A percentile compares a stretch with the other conserved stretches of the same genome.
Evolutionary conservation across 148 eudicot genomes (phyloP).

Genomic region (Rhododendron simsii): DNA sequence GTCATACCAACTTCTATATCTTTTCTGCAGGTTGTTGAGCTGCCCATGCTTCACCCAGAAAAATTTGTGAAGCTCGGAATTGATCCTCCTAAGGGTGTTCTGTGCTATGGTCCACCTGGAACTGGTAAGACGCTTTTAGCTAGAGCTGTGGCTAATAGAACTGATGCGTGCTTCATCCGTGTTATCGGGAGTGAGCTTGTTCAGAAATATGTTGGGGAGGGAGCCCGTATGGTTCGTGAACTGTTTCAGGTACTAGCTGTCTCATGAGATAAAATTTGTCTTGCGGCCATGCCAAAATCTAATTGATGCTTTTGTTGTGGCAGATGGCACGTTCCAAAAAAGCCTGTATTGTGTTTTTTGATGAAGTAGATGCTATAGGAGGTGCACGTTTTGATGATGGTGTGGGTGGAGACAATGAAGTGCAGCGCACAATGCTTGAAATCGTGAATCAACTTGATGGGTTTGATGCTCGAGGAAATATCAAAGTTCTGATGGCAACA

Average conservation of each 20-base stretch:
- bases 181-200: conserved; percentile 98
- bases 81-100: conserved; percentile 98
- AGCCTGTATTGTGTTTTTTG: conserved; percentile 91
- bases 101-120: conserved; percentile 99
- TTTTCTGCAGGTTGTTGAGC: conserved; percentile 78
- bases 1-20: background rate
- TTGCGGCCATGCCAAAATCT: background rate
- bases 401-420: conserved; percentile 86
- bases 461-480: conserved; percentile 91
- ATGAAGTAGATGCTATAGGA: conserved; percentile 90
- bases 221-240: conserved; percentile 98
- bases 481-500: conserved; percentile 96
- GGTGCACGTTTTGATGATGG: conserved; percentile 92
- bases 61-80: conserved; percentile 97
- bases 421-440: conserved; percentile 97
- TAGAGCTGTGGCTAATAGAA: conserved; percentile 94
- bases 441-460: conserved; percentile 99
- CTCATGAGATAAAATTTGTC: background rate
- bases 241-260: conserved; percentile 70
- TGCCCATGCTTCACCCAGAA: conserved; percentile 99
- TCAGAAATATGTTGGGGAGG: conserved; percentile 99
- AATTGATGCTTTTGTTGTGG: background rate
- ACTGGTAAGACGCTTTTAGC: conserved; percentile 96
- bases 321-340: conserved; percentile 98
- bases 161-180: conserved; percentile 98